Base-by-base conservation (phyloP, 345 rosid genomes). In the Adansonia digitata region DNA sequence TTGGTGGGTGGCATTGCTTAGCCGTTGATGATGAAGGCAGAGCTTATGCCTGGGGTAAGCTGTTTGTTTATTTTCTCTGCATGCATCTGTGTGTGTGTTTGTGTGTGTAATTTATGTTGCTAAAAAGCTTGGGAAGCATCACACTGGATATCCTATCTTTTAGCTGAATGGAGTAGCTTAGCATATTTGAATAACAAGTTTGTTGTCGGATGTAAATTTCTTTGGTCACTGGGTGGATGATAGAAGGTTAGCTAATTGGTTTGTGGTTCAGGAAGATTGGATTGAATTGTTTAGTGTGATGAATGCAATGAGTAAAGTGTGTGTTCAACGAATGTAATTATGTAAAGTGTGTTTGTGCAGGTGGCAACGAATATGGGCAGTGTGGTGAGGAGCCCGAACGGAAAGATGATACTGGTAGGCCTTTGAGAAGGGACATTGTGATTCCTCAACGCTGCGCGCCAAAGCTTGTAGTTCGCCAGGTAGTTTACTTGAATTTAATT, bases 1-100 rank as follows among this genome's bases (percentile, higher is more conserved):
- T 93, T 81, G 98, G 97, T 79, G 99, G 99, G 39, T 96, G 99
- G 99, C 99, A 96, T 84, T 96, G 97, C 82, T 87, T 96, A 87
- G 98, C 99, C 80, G 99, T 96, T 35, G 99, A 96, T 84, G 97
- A 96, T 86, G 92, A 96, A 86, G 99, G 98, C 61, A 87, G 89
- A 63, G 91, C 98, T 57, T 96, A 93, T 69, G 97, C 99, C 55
- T 95, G 99, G 99, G 99, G 99, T 93, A 83, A 20, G 79, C 24
- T 45, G 59, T 74, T 43, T 40, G 39, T 75, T 24, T 55, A 42
- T 51, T 5, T 10, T 73, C 7, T 74, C 18, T 46, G 1, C 18
- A 42, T 2, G 11, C 53, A 48, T 18, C 0, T 35, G 55, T 71
- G 39, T 39, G 77, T 27, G 24, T 22, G 3, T 55, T 22, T 55